Evolutionary conservation across 306 rosid genomes (phyloP).

Genomic region (Quercus wislizeni): DNA sequence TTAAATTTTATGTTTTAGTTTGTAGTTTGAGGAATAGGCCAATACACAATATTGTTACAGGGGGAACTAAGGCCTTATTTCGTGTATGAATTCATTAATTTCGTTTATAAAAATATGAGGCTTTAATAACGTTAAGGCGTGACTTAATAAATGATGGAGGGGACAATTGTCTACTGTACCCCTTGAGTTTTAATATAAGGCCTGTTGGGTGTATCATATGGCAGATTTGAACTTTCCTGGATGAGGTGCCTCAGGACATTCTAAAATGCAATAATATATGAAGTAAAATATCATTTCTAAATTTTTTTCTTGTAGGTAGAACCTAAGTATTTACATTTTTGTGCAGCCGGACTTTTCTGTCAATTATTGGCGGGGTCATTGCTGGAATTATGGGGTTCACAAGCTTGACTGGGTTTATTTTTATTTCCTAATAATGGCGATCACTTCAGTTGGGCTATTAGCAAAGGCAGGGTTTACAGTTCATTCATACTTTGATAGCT

Average conservation of each 20-base stretch:
- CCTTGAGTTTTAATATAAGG: background rate
- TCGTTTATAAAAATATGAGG: background rate
- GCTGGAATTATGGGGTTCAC: too few species aligned
- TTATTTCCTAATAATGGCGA: too few species aligned
- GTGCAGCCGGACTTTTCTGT: too few species aligned
- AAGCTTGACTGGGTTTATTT: too few species aligned
- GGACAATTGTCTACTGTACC: background rate
- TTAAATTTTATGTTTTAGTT: too few species aligned
- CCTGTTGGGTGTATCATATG: background rate
- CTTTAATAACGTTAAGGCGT: background rate
- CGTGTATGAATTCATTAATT: background rate
- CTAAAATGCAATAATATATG: background rate
- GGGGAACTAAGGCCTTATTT: background rate
- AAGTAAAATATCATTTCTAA: background rate
- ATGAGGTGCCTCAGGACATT: too few species aligned
- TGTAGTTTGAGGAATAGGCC: too few species aligned
- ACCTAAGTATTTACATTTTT: background rate
- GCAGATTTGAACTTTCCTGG: too few species aligned
- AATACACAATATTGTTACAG: too few species aligned
- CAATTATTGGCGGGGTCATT: too few species aligned
- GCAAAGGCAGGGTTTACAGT: slow-evolving; percentile 67
- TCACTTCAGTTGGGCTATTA: slow-evolving; percentile 63
- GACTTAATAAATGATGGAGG: background rate
- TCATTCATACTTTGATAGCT: slow-evolving; percentile 61
- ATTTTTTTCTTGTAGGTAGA: background rate